Conservation (phyloP, 2,329 filamentous ascomycete species). For the Ascochyta pisi region DNA sequence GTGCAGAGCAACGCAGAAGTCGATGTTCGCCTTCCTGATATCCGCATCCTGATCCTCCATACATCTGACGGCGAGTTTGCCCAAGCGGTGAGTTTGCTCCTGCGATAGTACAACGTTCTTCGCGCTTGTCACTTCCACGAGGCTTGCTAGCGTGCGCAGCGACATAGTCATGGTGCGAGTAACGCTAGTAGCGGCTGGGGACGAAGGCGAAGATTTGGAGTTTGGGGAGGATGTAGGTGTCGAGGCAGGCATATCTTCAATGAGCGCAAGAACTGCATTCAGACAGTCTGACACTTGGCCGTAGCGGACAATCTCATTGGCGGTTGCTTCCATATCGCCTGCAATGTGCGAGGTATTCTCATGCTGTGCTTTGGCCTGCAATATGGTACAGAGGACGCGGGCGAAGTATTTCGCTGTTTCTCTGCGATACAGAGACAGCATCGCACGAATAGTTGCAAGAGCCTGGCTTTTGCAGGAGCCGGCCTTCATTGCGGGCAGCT, state of each 20-base stretch:
- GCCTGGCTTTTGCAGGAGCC: conserved; percentile 78
- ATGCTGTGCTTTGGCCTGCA: conserved; percentile 69
- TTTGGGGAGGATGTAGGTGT: conserved; percentile 38
- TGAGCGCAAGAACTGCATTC: conserved; percentile 46
- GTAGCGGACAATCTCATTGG: conserved; percentile 72
- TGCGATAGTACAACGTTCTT: conserved; percentile 41
- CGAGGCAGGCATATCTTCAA: conserved; percentile 41
- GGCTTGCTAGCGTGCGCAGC: conserved; percentile 48
- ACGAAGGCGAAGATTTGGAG: conserved; percentile 44
- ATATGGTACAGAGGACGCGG: conserved; percentile 70
- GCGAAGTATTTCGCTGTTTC: conserved; percentile 72
- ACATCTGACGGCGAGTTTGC: conserved; percentile 48
- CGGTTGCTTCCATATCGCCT: conserved; percentile 74
- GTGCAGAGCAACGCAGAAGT: conserved; percentile 77
- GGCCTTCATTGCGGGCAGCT: conserved; percentile 67
- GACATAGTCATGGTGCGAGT: conserved; percentile 50
- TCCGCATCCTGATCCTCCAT: conserved; percentile 50
- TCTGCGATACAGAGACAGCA: conserved; percentile 71
- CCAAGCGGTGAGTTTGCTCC: conserved; percentile 48
- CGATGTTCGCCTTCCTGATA: conserved; percentile 73
- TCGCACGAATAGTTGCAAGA: conserved; percentile 73
- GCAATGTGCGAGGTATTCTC: conserved; percentile 75
- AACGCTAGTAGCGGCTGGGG: conserved; percentile 20
- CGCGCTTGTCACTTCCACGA: conserved; percentile 44
- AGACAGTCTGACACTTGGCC: conserved; percentile 65